These are phyloP conservation scores for Venturia aucupariae DNA, from an alignment of 2,329 filamentous ascomycete genomes.

Conservation along the genomic window DNA sequence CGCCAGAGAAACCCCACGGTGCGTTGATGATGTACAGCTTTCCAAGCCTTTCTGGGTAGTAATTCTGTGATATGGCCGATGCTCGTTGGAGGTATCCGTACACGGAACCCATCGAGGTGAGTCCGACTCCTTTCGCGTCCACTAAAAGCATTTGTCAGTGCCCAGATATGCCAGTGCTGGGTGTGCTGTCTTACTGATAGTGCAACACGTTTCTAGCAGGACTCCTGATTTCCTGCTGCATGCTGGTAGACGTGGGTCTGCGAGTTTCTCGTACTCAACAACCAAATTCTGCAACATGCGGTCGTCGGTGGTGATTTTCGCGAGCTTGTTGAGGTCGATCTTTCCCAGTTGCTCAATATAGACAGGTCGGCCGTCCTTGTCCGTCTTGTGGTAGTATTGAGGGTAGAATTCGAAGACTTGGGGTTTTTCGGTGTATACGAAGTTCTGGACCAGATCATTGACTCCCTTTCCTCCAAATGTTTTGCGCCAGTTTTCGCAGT, in stretches of 20 bases:
- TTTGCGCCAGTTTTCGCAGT: constrained; percentile 84
- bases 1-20: constrained; percentile 84
- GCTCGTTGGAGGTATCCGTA: constrained; percentile 82
- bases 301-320: constrained; percentile 84
- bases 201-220: constrained; percentile 95
- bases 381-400: constrained; percentile 98
- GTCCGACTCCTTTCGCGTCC: constrained; percentile 86
- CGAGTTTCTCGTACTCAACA: constrained; percentile 93
- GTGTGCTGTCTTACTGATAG: constrained; percentile 58
- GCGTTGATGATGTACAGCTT: constrained; percentile 97
- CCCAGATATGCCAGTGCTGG: background rate
- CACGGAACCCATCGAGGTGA: constrained; percentile 71
- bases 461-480: constrained; percentile 59
- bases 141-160: background rate
- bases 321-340: constrained; percentile 81
- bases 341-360: constrained; percentile 96
- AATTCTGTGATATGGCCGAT: constrained; percentile 89
- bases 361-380: constrained; percentile 92
- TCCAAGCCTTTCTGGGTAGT: constrained; percentile 95
- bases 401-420: constrained; percentile 87
- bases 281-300: constrained; percentile 96
- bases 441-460: constrained; percentile 68
- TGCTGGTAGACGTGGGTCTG: constrained; percentile 85
- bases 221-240: constrained; percentile 86
- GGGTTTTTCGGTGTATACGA: constrained; percentile 79